Base-by-base conservation (phyloP, 2,329 filamentous ascomycete genomes). In the Ceratocystis alfenasii region DNA sequence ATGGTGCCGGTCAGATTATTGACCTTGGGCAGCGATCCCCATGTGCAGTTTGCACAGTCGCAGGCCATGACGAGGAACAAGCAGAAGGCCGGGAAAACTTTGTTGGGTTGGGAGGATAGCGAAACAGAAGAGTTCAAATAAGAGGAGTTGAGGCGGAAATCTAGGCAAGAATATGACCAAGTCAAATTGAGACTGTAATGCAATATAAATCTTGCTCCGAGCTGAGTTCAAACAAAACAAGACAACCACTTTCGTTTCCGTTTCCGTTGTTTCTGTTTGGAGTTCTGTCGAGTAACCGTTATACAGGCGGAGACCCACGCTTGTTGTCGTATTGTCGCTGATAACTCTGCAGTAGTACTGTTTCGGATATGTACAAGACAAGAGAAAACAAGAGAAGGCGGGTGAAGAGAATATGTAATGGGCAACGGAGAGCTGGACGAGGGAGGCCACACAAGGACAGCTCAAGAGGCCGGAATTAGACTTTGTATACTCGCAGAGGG, bases 31-130 rank as follows among this genome's bases (percentile, higher is more conserved):
- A 69, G 69, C n/a, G 69, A 67, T 46, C 70, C 69, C 60, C 62
- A 63, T 59, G 68, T 69, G 68, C 70, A 70, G 45, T 70, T 67
- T 44, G 67, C 63, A 68, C 69, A 70, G 64, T 68, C 55, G 30
- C 30, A 59, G 28, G 25, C 1, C 55, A 59, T 59, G 10, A 20
- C 20, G 17, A 36, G 5, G 6, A 36, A 15, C 15, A 36, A 20
- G 36, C 36, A 36, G 50, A 22, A 28, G 55, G n/a, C 6, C 55
- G 20, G 20, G 20, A 53, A 28, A 30, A n/a, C 5, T 4, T 20
- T 8, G 28, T 25, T 30, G 12, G 15, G 28, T 25, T 30, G 12
- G 15, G 3, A n/a, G 53, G 8, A 30, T 12, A 25, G 48, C 36
- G 36, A 41, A 41, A 41, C 36, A 41, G 36, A 41, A 41, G 10